Conservation (phyloP, 805 yeast species). For the Yarrowia phangngaensis region DNA sequence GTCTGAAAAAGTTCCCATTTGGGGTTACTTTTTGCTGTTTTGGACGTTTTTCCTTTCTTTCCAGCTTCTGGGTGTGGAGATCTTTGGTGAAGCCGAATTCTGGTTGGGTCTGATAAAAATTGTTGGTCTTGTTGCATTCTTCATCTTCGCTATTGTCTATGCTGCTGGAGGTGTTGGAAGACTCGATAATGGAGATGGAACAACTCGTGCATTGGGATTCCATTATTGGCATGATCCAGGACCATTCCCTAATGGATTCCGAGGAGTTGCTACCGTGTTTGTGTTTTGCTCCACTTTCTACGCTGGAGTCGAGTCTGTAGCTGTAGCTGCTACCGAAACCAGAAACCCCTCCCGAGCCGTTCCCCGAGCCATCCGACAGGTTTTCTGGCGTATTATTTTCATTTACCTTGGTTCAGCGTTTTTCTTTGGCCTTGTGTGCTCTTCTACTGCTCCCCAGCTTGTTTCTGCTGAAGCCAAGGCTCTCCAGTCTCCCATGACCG, state of each 20-base stretch:
- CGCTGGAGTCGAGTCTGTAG: slow-evolving; percentile 57
- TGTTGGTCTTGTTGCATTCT: slow-evolving; percentile 54
- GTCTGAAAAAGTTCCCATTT: slow-evolving; percentile 47
- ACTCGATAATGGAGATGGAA: slow-evolving; percentile 35
- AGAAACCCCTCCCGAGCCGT: slow-evolving; percentile 58
- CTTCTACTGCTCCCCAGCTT: slow-evolving; percentile 51
- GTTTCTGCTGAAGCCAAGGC: slow-evolving; percentile 44
- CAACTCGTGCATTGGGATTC: slow-evolving; percentile 54
- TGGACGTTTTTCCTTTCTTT: slow-evolving; percentile 48
- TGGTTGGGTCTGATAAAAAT: slow-evolving; percentile 56
- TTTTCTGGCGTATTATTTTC: slow-evolving; percentile 52
- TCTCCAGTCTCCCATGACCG: slow-evolving; percentile 50
- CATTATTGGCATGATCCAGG: slow-evolving; percentile 58
- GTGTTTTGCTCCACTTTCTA: slow-evolving; percentile 59
- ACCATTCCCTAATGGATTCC: slow-evolving; percentile 43
- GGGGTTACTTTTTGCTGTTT: slow-evolving; percentile 50
- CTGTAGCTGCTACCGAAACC: slow-evolving; percentile 63
- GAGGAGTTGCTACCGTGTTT: slow-evolving; percentile 53
- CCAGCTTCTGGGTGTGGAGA: slow-evolving; percentile 51
- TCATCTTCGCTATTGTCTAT: slow-evolving; percentile 52
- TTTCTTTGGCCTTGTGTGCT: slow-evolving; percentile 58
- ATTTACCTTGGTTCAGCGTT: slow-evolving; percentile 57
- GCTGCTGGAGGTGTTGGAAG: slow-evolving; percentile 52
- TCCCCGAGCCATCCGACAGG: slow-evolving; percentile 58
- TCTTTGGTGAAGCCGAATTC: slow-evolving; percentile 63